These are phyloP conservation scores for Stereocaulon alpinum DNA, from an alignment of 495 filamentous ascomycete genomes.

Conservation along the genomic window DNA sequence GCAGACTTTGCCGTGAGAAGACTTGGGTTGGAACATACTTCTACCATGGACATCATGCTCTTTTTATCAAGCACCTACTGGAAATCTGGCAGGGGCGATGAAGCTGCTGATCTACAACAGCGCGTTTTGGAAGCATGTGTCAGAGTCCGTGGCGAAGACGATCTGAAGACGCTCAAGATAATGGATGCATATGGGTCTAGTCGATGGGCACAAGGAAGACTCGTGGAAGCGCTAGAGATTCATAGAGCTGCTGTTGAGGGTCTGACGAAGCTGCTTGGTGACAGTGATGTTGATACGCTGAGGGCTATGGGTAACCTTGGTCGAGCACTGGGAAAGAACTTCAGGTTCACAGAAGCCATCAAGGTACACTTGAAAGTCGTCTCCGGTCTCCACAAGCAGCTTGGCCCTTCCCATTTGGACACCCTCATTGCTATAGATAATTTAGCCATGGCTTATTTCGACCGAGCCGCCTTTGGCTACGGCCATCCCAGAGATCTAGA, in stretches of 20 bases:
- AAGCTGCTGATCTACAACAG: conserved; percentile 20
- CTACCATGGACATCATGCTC: conserved; percentile 20
- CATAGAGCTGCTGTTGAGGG: conserved; percentile 23
- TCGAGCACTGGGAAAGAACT: conserved; percentile 15
- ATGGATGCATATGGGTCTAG: conserved; percentile 21
- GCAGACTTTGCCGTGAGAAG: conserved; percentile 13
- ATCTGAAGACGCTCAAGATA: conserved; percentile 22
- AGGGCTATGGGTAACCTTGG: conserved; percentile 25
- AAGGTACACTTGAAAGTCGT: conserved; percentile 23
- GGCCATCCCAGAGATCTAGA: conserved; percentile 18
- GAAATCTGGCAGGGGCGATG: conserved; percentile 9
- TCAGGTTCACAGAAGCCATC: conserved; percentile 20
- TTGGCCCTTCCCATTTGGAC: conserved; percentile 26
- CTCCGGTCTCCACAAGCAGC: conserved; percentile 25
- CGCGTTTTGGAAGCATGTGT: conserved; percentile 22
- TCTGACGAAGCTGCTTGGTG: conserved; percentile 19
- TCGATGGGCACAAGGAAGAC: conserved; percentile 23
- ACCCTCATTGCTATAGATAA: conserved; percentile 27
- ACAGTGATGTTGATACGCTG: conserved; percentile 24
- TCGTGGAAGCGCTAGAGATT: conserved; percentile 23
- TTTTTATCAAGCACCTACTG: conserved; percentile 22
- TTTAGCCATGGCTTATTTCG: conserved; percentile 19
- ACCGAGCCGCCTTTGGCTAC: conserved; percentile 14
- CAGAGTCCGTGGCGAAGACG: conserved; percentile 18
- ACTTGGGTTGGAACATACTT: conserved; percentile 19